Evolutionary conservation across 225 moss, liverwort and hornwort genomes (phyloP), one percentile per base, ranked within the genome.

Genomic region (Bryoerythrophyllum caledonicum): DNA sequence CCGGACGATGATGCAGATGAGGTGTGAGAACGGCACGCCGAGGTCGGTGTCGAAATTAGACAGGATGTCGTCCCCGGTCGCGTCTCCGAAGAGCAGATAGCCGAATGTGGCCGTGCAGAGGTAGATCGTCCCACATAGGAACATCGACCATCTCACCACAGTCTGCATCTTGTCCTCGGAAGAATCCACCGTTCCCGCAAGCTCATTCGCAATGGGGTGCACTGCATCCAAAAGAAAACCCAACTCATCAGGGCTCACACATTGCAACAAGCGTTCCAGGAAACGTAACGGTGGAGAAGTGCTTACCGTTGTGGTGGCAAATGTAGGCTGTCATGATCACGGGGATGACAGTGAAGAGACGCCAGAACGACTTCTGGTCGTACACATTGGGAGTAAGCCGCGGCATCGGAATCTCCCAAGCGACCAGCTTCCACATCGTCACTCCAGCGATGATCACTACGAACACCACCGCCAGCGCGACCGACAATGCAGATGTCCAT

Each of bases 141-240:
- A 19, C 67, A 97, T 82, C 35, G 94, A 90, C 71, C 86, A 76
- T 5, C 82, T 85, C 69, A 82, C 87, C 1, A 94, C 88, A 4
- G 60, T 40, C 19, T 71, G 84, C 89, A 97, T 91, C 80, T 90
- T 87, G 60, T 74, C 76, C 16, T 75, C 80, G 10, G 85, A 85
- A 25, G 68, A 63, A 34, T 87, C 83, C 12, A 54, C 74, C 0
- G 82, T 49, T 12, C 86, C 88, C 56, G 89, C 78, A 53, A 97
- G 86, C 82, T 97, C 97, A 70, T 93, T 91, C 20, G 94, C 91
- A 73, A 97, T 97, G 27, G 97, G 97, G 80, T 94, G 94, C 68
- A 97, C 95, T 94, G 86, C 67, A 68, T 1, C 16, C 40, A 54
- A 15, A 46, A 44, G 14, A 44, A 61, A 48, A 35, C 9, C 16